These are phyloP conservation scores for Mycena rosella DNA, from an alignment of 768 basidiomycete genomes.

Conservation along the genomic window DNA sequence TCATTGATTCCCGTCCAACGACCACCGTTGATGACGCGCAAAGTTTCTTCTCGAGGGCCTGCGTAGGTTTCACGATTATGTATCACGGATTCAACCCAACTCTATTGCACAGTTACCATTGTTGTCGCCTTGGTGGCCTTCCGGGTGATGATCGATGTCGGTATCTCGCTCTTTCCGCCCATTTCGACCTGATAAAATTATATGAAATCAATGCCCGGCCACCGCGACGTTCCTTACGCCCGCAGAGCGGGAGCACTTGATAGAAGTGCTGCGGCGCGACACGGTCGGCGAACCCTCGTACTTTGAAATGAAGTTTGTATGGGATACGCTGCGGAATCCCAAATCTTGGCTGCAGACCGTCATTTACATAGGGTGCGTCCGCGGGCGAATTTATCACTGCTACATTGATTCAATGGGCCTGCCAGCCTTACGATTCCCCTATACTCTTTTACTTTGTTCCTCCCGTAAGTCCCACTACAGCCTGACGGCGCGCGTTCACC, in stretches of 20 bases:
- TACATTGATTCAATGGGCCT: neutral
- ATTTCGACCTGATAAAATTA: neutral
- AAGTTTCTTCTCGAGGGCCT: constrained; percentile 56
- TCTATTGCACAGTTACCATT: constrained; percentile 45
- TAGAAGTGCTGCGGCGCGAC: constrained; percentile 45
- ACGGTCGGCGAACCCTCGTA: constrained; percentile 46
- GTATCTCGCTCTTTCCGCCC: constrained; percentile 9
- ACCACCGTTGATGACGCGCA: neutral
- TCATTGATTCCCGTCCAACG: neutral
- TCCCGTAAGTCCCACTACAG: constrained; percentile 34
- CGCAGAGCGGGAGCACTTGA: constrained; percentile 48
- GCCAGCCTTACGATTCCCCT: constrained; percentile 30
- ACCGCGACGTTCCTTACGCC: constrained; percentile 58
- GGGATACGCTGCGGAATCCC: constrained; percentile 47
- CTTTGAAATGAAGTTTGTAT: constrained; percentile 50
- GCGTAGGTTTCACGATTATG: constrained; percentile 28
- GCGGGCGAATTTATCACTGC: neutral
- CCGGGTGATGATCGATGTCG: constrained; percentile 55
- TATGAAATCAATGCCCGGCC: constrained; percentile 50
- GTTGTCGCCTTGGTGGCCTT: constrained; percentile 50
- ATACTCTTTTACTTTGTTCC: constrained; percentile 56
- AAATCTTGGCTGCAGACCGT: constrained; percentile 44
- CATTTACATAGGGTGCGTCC: constrained; percentile 47
- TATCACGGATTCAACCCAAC: neutral
- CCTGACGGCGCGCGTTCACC: too few relatives aligned